Evolutionary conservation across 2,329 filamentous ascomycete species (phyloP).

Genomic region (Fusarium sp.): DNA sequence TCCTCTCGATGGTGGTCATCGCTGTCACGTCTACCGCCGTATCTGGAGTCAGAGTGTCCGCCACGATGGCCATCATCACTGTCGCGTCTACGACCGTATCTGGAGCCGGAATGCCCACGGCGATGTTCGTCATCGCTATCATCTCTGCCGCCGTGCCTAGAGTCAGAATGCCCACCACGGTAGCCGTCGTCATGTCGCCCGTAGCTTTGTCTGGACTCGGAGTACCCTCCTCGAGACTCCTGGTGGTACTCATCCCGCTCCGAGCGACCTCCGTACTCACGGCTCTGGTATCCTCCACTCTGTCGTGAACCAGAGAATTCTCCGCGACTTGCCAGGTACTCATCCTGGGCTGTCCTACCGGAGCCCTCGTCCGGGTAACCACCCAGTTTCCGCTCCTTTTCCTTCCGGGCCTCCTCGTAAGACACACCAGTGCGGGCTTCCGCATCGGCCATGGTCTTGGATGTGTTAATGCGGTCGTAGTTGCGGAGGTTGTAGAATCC

Average conservation of each 20-base stretch:
- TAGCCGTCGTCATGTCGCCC: conserved; percentile 18
- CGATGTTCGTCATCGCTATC: conserved; percentile 18
- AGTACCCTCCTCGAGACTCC: conserved; percentile 4
- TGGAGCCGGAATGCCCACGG: conserved; percentile 1
- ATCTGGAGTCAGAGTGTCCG: conserved; percentile 1
- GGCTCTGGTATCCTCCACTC: conserved; percentile 12
- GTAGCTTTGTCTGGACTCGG: background rate
- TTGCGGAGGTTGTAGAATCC: conserved; percentile 86
- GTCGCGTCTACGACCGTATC: background rate
- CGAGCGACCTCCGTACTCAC: conserved; percentile 8
- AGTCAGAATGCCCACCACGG: conserved; percentile 6
- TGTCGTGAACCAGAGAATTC: conserved; percentile 14
- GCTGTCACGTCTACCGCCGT: conserved; percentile 2
- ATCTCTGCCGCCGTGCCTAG: background rate
- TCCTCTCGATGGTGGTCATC: conserved; percentile 9
- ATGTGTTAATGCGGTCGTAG: conserved; percentile 83
- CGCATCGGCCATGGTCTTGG: conserved; percentile 65
- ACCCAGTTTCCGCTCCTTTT: conserved; percentile 68
- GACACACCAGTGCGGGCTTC: conserved; percentile 71
- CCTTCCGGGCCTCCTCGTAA: conserved; percentile 72
- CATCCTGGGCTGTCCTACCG: conserved; percentile 14
- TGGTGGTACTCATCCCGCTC: conserved; percentile 7
- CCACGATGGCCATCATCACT: background rate
- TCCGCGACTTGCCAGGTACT: conserved; percentile 21
- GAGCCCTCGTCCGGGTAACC: conserved; percentile 51